Conservation (phyloP, 352 stramenopile species). For the Phytophthora pini region DNA sequence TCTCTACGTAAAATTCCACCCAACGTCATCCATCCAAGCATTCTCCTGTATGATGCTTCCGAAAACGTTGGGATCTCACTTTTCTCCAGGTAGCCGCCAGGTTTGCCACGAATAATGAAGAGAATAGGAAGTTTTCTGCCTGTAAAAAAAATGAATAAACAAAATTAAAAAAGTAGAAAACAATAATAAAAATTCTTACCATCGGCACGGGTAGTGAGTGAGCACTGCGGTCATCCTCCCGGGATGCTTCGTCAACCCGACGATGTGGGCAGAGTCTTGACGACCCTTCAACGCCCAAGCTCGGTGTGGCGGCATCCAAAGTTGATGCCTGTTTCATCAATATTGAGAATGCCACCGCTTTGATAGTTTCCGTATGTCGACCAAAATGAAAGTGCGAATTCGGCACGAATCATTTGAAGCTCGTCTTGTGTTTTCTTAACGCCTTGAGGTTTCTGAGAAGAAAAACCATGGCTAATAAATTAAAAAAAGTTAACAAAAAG, state of each 20-base stretch:
- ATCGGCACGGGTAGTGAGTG: conserved; percentile 2
- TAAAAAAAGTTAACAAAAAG: not conserved
- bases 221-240: not conserved
- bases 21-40: conserved; percentile 6
- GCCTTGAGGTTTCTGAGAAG: not conserved
- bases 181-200: conserved; percentile 5
- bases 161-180: conserved; percentile 2
- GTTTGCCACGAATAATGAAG: conserved; percentile 1
- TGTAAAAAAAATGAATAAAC: conserved; percentile 4
- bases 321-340: conserved; percentile 12
- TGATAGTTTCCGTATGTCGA: not conserved
- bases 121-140: conserved; percentile 9
- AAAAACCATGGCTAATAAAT: not conserved
- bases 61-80: conserved; percentile 5
- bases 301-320: conserved; percentile 4
- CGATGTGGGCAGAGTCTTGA: not conserved
- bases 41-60: conserved; percentile 4
- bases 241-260: conserved; percentile 3
- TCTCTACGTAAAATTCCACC: conserved; percentile 1
- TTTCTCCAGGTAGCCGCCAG: not conserved
- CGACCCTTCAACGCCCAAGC: not conserved
- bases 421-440: not conserved
- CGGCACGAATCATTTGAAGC: not conserved
- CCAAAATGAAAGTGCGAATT: conserved; percentile 6
- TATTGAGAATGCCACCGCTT: conserved; percentile 6